phyloP scores from a whole-genome alignment of 2,329 filamentous ascomycete species.

The Cercospora sesami region DNA sequence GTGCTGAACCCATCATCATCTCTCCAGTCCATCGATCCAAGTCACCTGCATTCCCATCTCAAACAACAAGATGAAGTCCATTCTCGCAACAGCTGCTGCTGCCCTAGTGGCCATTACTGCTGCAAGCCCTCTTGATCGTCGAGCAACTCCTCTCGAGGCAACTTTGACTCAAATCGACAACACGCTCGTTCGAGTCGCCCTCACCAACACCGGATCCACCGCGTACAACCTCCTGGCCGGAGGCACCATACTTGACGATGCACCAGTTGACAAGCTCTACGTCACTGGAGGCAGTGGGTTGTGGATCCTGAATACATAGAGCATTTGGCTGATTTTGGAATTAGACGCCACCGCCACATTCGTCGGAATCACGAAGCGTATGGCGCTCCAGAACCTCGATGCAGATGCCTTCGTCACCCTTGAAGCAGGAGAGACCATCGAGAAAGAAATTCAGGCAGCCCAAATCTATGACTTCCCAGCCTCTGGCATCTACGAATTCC shows the following conservation, averaged over 20 bases:
- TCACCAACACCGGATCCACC: neutral
- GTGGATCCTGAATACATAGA: neutral
- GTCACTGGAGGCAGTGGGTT: neutral
- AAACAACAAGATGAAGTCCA: neutral
- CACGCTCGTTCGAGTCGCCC: neutral
- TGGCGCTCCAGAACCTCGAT: neutral
- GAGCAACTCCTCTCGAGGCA: conserved; percentile 1
- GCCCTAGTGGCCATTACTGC: neutral
- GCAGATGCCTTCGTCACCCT: neutral
- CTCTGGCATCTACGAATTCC: neutral
- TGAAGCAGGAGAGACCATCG: neutral
- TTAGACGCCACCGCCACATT: neutral
- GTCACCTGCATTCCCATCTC: neutral
- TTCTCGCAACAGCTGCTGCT: neutral
- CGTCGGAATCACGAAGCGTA: neutral
- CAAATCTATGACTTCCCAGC: neutral
- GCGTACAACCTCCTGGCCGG: neutral
- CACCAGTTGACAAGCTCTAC: conserved; percentile 4
- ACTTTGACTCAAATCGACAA: conserved; percentile 1
- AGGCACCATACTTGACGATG: neutral
- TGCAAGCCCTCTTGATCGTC: neutral
- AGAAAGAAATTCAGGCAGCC: neutral
- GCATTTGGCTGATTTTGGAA: neutral
- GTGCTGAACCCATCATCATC: neutral
- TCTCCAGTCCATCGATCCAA: neutral